phyloP scores from a whole-genome alignment of 441 rosid species.

The Erodium trifolium region DNA sequence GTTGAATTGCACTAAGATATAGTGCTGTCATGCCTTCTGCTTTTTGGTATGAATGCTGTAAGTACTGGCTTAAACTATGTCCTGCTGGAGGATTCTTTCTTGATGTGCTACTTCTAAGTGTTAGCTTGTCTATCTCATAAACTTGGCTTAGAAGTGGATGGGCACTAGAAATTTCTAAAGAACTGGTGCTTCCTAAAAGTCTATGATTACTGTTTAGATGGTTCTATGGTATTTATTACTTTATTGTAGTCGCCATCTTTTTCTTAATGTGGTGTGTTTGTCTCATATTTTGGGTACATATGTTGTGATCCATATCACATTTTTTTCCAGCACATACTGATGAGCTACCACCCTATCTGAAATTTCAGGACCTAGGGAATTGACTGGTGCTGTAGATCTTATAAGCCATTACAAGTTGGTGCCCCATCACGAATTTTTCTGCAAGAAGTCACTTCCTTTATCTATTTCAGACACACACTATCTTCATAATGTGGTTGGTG shows the following conservation, averaged over 20 bases:
- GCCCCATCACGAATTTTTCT: slow-evolving; percentile 82
- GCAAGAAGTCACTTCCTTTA: slow-evolving; percentile 77
- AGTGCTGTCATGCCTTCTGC: too few relatives aligned
- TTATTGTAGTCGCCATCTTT: background rate
- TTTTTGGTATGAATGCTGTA: too few relatives aligned
- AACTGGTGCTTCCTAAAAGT: too few relatives aligned
- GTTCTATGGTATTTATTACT: too few relatives aligned
- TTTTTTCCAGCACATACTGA: background rate
- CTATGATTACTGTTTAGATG: too few relatives aligned
- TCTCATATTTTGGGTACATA: background rate
- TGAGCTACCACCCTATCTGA: background rate
- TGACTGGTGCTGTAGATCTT: slow-evolving; percentile 46
- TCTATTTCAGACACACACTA: slow-evolving; percentile 84
- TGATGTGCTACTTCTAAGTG: too few relatives aligned
- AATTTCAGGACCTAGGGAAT: slow-evolving; percentile 39
- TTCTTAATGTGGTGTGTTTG: background rate
- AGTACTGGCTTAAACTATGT: too few relatives aligned
- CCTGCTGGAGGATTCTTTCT: too few relatives aligned
- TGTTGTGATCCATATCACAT: background rate
- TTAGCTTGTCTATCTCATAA: too few relatives aligned
- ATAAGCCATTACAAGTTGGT: slow-evolving; percentile 68
- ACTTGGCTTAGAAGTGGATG: too few relatives aligned
- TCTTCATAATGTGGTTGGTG: slow-evolving; percentile 61
- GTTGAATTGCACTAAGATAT: too few relatives aligned
- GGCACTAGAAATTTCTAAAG: too few relatives aligned